Evolutionary conservation across 192 early-diverging fungal species (phyloP).

Genomic region (Piromyces finnis): DNA sequence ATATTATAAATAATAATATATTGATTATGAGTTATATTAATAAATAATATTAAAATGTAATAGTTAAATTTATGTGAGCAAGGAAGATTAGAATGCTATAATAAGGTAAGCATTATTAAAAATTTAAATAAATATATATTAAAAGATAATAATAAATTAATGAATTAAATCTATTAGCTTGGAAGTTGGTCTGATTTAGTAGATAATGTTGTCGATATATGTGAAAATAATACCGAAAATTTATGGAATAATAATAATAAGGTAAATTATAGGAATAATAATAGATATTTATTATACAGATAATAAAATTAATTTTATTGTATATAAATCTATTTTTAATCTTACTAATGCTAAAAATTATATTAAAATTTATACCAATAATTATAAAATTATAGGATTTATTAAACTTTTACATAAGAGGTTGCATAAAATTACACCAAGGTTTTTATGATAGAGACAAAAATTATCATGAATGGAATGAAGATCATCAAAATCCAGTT

Average conservation of each 20-base stretch:
- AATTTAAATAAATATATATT: no score
- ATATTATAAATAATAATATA: no score
- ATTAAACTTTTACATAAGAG: background rate
- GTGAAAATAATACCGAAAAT: background rate
- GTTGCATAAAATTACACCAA: background rate
- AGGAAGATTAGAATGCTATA: background rate
- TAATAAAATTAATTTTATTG: no score
- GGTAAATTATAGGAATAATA: background rate
- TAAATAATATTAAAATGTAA: no score
- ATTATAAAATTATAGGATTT: background rate
- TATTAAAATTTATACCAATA: no score
- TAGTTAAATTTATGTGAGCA: background rate
- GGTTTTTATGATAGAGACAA: background rate
- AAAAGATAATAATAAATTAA: background rate
- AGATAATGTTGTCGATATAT: background rate
- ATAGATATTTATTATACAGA: no score
- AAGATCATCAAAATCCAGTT: background rate
- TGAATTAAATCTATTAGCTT: background rate
- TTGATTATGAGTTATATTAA: no score
- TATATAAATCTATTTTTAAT: no score
- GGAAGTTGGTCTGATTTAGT: background rate
- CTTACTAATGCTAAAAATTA: no score
- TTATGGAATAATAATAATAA: background rate
- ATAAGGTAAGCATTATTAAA: background rate
- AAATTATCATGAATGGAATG: background rate